These are phyloP conservation scores for Lactarius indigo DNA, from an alignment of 768 basidiomycete genomes.

Conservation along the genomic window DNA sequence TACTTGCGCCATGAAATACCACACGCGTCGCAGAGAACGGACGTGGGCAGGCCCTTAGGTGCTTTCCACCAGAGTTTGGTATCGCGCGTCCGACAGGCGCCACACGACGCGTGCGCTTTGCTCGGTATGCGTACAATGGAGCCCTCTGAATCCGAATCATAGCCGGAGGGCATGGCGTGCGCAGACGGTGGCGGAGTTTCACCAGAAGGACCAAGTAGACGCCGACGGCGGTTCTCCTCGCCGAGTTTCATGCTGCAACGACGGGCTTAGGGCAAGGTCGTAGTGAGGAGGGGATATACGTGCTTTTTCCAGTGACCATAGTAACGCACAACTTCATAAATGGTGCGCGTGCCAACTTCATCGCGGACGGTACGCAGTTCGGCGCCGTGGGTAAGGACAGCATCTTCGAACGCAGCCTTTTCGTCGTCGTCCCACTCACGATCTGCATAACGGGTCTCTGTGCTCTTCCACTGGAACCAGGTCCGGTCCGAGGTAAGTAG, in stretches of 20 bases:
- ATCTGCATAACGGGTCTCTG: slow-evolving; percentile 64
- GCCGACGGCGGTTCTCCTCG: slow-evolving; percentile 50
- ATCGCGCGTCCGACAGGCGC: slow-evolving; percentile 80
- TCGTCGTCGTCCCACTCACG: slow-evolving; percentile 70
- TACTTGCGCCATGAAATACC: slow-evolving; percentile 92
- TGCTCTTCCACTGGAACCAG: slow-evolving; percentile 63
- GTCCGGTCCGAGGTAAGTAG: slow-evolving; percentile 17
- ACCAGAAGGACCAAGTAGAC: slow-evolving; percentile 12
- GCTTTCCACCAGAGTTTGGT: slow-evolving; percentile 88
- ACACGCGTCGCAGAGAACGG: slow-evolving; percentile 80
- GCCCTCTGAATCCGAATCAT: slow-evolving; percentile 64
- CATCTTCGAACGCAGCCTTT: slow-evolving; percentile 71
- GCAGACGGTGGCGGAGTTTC: slow-evolving; percentile 1
- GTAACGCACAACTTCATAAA: slow-evolving; percentile 78
- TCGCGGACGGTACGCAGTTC: slow-evolving; percentile 77
- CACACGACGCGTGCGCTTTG: slow-evolving; percentile 60
- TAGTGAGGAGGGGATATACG: slow-evolving; percentile 12
- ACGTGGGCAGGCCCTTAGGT: slow-evolving; percentile 76
- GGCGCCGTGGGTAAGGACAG: slow-evolving; percentile 65
- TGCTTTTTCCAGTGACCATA: slow-evolving; percentile 89
- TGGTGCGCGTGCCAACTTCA: slow-evolving; percentile 63
- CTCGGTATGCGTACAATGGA: slow-evolving; percentile 62
- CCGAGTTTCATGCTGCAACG: slow-evolving; percentile 55
- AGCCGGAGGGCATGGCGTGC: neutral
- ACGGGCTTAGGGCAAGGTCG: neutral